Conservation (phyloP, 2,329 filamentous ascomycete genomes). For the Diaporthe sp. region DNA sequence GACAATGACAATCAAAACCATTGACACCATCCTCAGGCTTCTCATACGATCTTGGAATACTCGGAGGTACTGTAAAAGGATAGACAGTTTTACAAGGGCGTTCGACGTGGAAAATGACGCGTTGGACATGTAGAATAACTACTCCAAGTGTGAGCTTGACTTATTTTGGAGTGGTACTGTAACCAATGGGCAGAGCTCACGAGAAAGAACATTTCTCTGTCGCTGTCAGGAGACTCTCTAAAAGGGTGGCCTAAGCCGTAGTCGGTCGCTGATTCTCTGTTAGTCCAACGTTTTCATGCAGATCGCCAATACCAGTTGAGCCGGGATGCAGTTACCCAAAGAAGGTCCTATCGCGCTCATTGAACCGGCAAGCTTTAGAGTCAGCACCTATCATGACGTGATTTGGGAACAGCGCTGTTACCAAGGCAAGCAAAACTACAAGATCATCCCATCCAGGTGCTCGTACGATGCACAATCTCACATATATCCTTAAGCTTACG, state of each 20-base stretch:
- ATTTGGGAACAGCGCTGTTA: not conserved
- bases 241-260: conserved; percentile 8
- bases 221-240: not conserved
- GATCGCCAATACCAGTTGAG: not conserved
- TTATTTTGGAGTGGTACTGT: not conserved
- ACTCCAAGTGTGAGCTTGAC: not conserved
- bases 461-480: not conserved
- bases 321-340: not conserved
- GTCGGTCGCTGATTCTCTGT: not conserved
- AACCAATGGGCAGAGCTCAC: not conserved
- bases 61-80: conserved; percentile 4
- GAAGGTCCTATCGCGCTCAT: not conserved
- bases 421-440: conserved; percentile 7
- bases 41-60: not conserved
- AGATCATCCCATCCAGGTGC: conserved; percentile 6
- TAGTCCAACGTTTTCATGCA: not conserved
- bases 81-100: not conserved
- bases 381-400: not conserved
- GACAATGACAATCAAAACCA: not conserved
- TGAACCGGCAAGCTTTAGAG: conserved; percentile 16
- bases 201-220: conserved; percentile 13
- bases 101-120: conserved; percentile 6
- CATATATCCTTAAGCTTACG: conserved; percentile 3
- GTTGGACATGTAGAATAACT: conserved; percentile 9
- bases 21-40: not conserved